Evolutionary conservation across 257 asterid genomes (phyloP), one percentile per base, ranked within the genome.

Genomic region (Misopates orontium): DNA sequence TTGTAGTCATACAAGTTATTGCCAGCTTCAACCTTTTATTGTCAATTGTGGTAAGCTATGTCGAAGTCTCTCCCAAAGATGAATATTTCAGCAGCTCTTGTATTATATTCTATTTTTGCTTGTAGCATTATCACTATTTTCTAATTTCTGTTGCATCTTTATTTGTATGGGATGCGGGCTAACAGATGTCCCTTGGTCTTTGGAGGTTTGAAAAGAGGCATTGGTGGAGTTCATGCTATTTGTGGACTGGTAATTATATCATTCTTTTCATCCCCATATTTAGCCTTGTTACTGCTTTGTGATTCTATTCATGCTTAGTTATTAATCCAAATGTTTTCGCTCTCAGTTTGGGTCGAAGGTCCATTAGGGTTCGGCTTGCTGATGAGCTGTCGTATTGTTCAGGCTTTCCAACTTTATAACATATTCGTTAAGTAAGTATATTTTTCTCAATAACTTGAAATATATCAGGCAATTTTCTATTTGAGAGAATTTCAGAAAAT

Each of bases 331-430:
- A 49, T 68, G 58, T 41, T 77, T 71, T 71, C 77, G 67, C 66
- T 78, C 73, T 63, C 91, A 90, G 97, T 84, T 73, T 90, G 97
- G 96, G 70, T 85, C 21, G 97, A 90, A 80, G 97, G 95, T 76
- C 90, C 96, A 32, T 80, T 87, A 47, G 97, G 97, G 72, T 90
- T 90, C 80, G 97, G 97, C 68, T 78, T 90, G 90, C 86, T 90
- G 79, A 74, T 90, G 89, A 74, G 95, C 77, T 78, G 87, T 68
- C 94, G 97, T 61, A 85, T 90, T 77, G 81, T 77, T 20, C 97
- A 90, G 75, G 91, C 84, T 32, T 90, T 77, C 72, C 94, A 87
- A 69, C 86, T 90, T 56, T 87, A 90, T 76, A 80, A 80, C 84
- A 75, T 90, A 69, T 90, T 90, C 76, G 93, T 87, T 44, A 87